Base-by-base conservation (phyloP, 306 rosid genomes). In the Gynostemma pentaphyllum region DNA sequence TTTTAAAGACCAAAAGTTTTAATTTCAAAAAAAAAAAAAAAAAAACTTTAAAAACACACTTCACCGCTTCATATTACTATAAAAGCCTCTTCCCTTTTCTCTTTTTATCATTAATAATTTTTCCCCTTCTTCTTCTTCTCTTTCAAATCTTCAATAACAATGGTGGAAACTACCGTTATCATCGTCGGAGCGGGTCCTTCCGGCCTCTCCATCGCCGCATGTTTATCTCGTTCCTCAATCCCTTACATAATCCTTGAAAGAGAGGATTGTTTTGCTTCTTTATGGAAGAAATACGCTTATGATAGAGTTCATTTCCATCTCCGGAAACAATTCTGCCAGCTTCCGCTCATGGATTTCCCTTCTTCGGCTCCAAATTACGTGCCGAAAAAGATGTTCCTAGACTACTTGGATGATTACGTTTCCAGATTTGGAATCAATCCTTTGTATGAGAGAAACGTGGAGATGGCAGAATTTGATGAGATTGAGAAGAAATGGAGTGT, bases 141-240 rank as follows among this genome's bases (percentile, higher is more conserved):
- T 9, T 34, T 9, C 39, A 39, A 34, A 39, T 9, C 15, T 19
- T 9, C 30, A 46, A 5, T 28, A n/a, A 70, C 0, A 3, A 75
- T 71, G 81, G 23, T 21, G 32, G 75, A 76, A 57, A 27, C 45
- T 19, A 1, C 32, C 0, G 89, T 74, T 11, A 74, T 88, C n/a
- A 73, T 85, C 1, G 60, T 83, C 9, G 90, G 94, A 15, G 86
- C 80, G 0, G 88, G 88, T 18, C 87, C 88, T 0, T 85, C 94
- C 0, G 94, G 94, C 9, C 74, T 85, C 0, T 83, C 88, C 14
- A 6, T 73, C 0, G 81, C 94, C 0, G 82, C 78, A 0, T 81
- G 86, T 39, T 73, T 81, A 36, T 70, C 67, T 11, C 66, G 57
- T 7, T 55, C 68, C 18, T 77, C 84, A 0, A 70, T 85, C 28